Evolutionary conservation across 2,329 filamentous ascomycete genomes (phyloP).

Genomic region (Aspergillus sergii): DNA sequence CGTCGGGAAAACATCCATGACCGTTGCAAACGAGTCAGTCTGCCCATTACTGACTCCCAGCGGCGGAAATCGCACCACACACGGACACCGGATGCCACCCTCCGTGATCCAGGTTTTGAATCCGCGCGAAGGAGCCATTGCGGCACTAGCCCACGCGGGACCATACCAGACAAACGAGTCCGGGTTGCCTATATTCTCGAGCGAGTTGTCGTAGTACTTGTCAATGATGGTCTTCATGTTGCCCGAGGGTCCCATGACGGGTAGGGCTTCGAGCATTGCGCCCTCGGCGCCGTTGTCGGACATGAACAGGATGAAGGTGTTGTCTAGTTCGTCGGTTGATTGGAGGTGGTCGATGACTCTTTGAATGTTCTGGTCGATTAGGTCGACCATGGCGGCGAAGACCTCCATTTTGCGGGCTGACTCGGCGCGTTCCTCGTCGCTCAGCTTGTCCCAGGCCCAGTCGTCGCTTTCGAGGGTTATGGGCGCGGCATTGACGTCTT

Average conservation of each 20-base stretch:
- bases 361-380: slow-evolving; percentile 62
- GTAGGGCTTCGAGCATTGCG: slow-evolving; percentile 60
- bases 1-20: slow-evolving; percentile 56
- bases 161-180: slow-evolving; percentile 65
- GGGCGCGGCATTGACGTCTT: background rate
- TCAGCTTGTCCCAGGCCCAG: slow-evolving; percentile 63
- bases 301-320: slow-evolving; percentile 67
- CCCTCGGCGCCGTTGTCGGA: slow-evolving; percentile 66
- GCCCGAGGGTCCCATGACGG: slow-evolving; percentile 52
- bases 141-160: slow-evolving; percentile 57
- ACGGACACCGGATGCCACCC: slow-evolving; percentile 57
- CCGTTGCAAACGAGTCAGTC: slow-evolving; percentile 55
- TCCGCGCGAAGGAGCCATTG: slow-evolving; percentile 53
- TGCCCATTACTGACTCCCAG: slow-evolving; percentile 23
- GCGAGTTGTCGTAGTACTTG: slow-evolving; percentile 60
- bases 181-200: slow-evolving; percentile 61
- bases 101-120: slow-evolving; percentile 55
- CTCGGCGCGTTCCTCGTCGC: slow-evolving; percentile 48
- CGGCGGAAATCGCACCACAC: slow-evolving; percentile 49
- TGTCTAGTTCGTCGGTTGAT: slow-evolving; percentile 60
- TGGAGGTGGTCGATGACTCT: slow-evolving; percentile 60
- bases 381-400: slow-evolving; percentile 66
- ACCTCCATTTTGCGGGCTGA: slow-evolving; percentile 59
- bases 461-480: background rate
- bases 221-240: slow-evolving; percentile 57